Base-by-base conservation (phyloP, 768 basidiomycete species). In the Amanita exitialis region DNA sequence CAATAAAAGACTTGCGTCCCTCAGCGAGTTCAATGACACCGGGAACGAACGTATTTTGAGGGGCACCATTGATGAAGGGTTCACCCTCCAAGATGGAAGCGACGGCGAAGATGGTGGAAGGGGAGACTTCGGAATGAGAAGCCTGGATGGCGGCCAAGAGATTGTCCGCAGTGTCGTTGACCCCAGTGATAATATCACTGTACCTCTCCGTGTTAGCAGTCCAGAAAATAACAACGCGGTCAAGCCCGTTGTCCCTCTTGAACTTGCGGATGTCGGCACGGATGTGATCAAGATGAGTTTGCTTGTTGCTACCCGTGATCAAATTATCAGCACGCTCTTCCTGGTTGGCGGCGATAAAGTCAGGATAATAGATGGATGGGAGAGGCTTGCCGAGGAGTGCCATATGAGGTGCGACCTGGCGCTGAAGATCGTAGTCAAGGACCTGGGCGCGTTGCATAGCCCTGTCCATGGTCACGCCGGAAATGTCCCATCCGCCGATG, bases 161-260 rank as follows among this genome's bases (percentile, higher is more conserved):
- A 63, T 86, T 87, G 59, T 87, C 86, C 2, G 91, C 86, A 12
- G 92, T 94, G 64, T 99, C 94, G 67, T 98, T 98, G 53, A 97
- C 80, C 38, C 95, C 96, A 10, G 87, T 77, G 65, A 97, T 83
- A 67, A 99, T 83, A 56, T 92, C 91, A 58, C 87, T 84, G 79
- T 93, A 99, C 53, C 95, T 87, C 75, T 98, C 96, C 15, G 95
- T 99, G 73, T 99, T 97, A 59, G 90, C 93, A 13, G 95, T 98
- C 95, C 95, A 98, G 75, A 98, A 94, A 55, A 98, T 86, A 60
- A 99, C 69, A 54, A 90, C 80, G 52, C 86, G 86, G 66, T 94
- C 94, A 43, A 98, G 81, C 16, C 69, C 73, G 64, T 98, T 80
- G 54, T 81, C 71, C 48, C 70, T 61, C 74, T 97, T 98, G 80